Conservation (phyloP, 192 early-diverging fungal species). For the Coemansia guatemalensis region DNA sequence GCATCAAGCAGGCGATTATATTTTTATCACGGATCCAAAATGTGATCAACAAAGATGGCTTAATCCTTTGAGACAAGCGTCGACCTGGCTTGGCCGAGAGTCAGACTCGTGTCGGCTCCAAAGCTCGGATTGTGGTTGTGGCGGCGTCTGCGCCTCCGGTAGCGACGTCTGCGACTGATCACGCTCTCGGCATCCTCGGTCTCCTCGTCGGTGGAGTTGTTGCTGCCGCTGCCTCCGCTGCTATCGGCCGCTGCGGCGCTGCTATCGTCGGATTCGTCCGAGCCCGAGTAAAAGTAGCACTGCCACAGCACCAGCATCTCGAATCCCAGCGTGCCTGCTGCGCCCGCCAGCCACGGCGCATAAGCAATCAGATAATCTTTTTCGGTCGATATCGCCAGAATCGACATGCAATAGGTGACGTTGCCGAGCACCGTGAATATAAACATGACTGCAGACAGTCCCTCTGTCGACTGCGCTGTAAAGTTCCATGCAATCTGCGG, state of each 20-base stretch:
- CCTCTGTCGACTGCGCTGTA: slow-evolving; percentile 68
- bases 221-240: slow-evolving; percentile 2
- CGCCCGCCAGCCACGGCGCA: slow-evolving; percentile 51
- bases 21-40: background rate
- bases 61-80: background rate
- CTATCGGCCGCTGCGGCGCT: background rate
- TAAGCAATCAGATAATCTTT: slow-evolving; percentile 38
- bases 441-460: slow-evolving; percentile 82
- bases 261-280: slow-evolving; percentile 2
- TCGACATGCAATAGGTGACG: slow-evolving; percentile 51
- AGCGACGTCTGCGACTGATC: slow-evolving; percentile 7
- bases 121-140: slow-evolving; percentile 7
- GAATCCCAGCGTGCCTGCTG: slow-evolving; percentile 47
- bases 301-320: slow-evolving; percentile 46
- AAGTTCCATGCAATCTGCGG: slow-evolving; percentile 85
- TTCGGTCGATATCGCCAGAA: slow-evolving; percentile 39
- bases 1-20: background rate
- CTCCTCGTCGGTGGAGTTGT: slow-evolving; percentile 12
- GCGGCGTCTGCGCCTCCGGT: slow-evolving; percentile 22
- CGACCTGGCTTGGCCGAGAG: slow-evolving; percentile 8
- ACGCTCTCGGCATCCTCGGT: slow-evolving; percentile 17
- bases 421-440: slow-evolving; percentile 81
- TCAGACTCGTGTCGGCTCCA: background rate
- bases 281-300: slow-evolving; percentile 41
- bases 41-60: background rate